Evolutionary conservation across 148 eudicot genomes (phyloP), one percentile per base, ranked within the genome.

Genomic region (Persicaria maculosa): DNA sequence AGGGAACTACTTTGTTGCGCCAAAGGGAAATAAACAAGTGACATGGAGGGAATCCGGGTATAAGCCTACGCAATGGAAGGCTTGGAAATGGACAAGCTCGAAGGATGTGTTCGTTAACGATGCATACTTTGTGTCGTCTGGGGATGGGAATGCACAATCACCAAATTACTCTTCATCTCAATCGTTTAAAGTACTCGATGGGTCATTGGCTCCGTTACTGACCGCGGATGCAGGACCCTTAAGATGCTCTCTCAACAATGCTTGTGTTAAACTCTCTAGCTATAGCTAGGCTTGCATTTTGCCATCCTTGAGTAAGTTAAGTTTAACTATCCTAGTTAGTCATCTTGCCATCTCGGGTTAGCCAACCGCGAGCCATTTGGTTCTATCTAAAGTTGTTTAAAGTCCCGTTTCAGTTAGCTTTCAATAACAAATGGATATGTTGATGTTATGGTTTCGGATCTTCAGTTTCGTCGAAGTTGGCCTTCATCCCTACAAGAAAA

Each of bases 1-100:
- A 77, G 97, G 97, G n/a, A 91, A 91, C 73, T 89, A 93, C 0
- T 91, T 81, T 64, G 85, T 78, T 69, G 97, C 97, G 44, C 88
- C 91, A 16, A 57, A 57, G 31, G 62, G 20, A 2, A 57, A 57
- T 22, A 57, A 57, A 25, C 31, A 57, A 57, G 62, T 57, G 62
- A 57, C 62, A 6, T 57, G 62, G 62, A 57, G 62, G 9, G 31
- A 57, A 19, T 10, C 43, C 11, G 1, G 25, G 4, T 36, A 59
- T 14, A 36, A 59, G 22, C 43, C 65, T 59, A 59, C 62, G 20
- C 11, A 57, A 57, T 57, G 62, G 62, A 14, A 6, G 20, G 62
- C 2, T 57, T 57, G 62, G 62, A 25, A 57, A 57, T 57, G 62
- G 62, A 57, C 19, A 57, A 57, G 62, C 62, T 19, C 10, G 14